These are phyloP conservation scores for Coleophoma crateriformis DNA, from an alignment of 2,329 filamentous ascomycete genomes.

Conservation along the genomic window DNA sequence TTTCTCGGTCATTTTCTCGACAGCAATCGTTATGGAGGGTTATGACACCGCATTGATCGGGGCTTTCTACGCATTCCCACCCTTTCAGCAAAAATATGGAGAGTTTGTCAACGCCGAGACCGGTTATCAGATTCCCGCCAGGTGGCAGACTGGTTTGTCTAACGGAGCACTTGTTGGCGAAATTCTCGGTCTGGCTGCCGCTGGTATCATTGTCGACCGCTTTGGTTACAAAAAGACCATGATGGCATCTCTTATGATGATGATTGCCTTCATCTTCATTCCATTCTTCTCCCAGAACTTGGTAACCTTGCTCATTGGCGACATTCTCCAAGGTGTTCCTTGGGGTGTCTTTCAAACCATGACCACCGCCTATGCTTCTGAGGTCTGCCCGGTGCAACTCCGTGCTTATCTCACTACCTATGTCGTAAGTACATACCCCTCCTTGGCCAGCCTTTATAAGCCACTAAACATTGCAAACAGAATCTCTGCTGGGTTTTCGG, in stretches of 20 bases:
- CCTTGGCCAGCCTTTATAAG: constrained; percentile 7
- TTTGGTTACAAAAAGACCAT: constrained; percentile 37
- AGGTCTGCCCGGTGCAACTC: constrained; percentile 15
- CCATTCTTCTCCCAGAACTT: constrained; percentile 42
- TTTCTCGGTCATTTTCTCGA: constrained; percentile 30
- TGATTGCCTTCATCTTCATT: constrained; percentile 39
- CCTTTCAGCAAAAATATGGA: constrained; percentile 27
- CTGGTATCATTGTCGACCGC: constrained; percentile 40
- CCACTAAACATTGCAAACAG: constrained; percentile 19
- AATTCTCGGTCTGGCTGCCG: constrained; percentile 40
- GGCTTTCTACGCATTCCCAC: constrained; percentile 26
- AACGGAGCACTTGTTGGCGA: constrained; percentile 24
- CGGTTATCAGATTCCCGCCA: constrained; percentile 29
- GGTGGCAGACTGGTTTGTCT: constrained; percentile 25
- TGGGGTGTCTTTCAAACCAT: constrained; percentile 33
- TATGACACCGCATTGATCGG: constrained; percentile 30
- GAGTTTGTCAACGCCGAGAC: constrained; percentile 11
- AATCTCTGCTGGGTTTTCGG: constrained; percentile 49
- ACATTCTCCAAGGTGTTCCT: constrained; percentile 42
- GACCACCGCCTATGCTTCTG: constrained; percentile 27
- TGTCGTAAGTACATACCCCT: neutral
- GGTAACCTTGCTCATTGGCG: constrained; percentile 37
- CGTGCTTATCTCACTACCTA: constrained; percentile 1
- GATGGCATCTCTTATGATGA: constrained; percentile 33
- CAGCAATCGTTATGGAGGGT: constrained; percentile 34